phyloP scores from a whole-genome alignment of 176 grass and related monocot genomes.

The Dendrocalamus sinicus region DNA sequence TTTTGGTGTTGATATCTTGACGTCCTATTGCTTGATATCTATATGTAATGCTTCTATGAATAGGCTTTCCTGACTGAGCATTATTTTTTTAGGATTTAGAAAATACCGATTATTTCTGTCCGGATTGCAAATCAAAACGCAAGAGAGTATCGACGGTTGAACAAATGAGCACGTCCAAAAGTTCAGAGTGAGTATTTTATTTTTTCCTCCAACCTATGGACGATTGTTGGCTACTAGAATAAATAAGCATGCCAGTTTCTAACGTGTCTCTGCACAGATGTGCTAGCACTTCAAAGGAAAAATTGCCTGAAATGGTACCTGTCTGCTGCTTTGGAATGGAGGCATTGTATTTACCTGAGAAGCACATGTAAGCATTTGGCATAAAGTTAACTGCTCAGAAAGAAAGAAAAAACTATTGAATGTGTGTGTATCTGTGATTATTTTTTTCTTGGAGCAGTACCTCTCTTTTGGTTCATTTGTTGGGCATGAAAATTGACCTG shows the following conservation, averaged over 20 bases:
- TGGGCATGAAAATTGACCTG: constrained; percentile 1
- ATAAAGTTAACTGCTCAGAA: not conserved
- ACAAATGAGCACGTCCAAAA: constrained; percentile 28
- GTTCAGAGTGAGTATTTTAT: constrained; percentile 58
- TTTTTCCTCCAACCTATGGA: constrained; percentile 12
- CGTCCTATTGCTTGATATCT: constrained; percentile 10
- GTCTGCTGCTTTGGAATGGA: constrained; percentile 76
- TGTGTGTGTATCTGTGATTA: not conserved
- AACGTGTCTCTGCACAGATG: constrained; percentile 55
- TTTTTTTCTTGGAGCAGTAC: constrained; percentile 16
- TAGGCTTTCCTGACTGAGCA: constrained; percentile 17
- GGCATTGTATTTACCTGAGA: constrained; percentile 72
- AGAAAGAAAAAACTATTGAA: not conserved
- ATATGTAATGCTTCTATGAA: constrained; percentile 20
- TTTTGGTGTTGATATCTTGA: constrained; percentile 38
- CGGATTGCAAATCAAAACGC: constrained; percentile 74
- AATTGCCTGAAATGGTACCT: constrained; percentile 57
- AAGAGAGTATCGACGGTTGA: constrained; percentile 36
- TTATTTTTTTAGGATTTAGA: constrained; percentile 72
- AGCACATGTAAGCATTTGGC: constrained; percentile 75
- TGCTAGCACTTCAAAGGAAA: constrained; percentile 56
- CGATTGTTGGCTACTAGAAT: constrained; percentile 24
- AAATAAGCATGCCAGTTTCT: constrained; percentile 18
- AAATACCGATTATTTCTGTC: constrained; percentile 86
- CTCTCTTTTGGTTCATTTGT: constrained; percentile 1